phyloP scores from a whole-genome alignment of 2,329 filamentous ascomycete species.

The Chaetomiaceae sp. region DNA sequence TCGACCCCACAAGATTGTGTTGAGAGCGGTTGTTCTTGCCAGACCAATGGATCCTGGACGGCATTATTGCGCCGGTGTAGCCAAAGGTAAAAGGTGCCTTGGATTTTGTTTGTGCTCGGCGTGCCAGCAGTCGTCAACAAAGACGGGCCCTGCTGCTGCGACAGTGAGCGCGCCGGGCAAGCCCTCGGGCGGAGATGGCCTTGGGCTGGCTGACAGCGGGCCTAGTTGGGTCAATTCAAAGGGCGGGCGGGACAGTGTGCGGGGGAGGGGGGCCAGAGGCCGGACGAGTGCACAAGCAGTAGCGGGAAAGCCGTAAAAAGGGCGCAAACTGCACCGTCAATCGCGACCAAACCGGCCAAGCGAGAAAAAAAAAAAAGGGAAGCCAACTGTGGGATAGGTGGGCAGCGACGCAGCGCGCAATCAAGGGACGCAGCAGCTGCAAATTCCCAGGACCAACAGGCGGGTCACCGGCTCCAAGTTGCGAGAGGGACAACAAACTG shows the following conservation, averaged over 20 bases:
- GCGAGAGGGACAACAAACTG: slow-evolving; percentile 5
- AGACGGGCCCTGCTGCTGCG: no score
- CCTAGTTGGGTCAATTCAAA: not conserved
- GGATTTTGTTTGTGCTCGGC: no score
- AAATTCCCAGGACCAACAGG: slow-evolving; percentile 4
- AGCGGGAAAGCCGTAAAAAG: not conserved
- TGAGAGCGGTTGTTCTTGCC: slow-evolving; percentile 55
- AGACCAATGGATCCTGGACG: slow-evolving; percentile 46
- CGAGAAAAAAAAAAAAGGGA: not conserved
- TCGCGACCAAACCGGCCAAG: slow-evolving; percentile 11
- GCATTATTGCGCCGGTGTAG: slow-evolving; percentile 39
- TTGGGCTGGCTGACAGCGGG: not conserved
- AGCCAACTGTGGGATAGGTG: not conserved
- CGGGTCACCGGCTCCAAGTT: slow-evolving; percentile 5
- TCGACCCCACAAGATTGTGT: slow-evolving; percentile 48
- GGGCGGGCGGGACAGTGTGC: not conserved
- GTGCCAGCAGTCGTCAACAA: no score
- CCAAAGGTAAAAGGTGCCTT: no score
- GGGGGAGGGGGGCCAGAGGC: not conserved
- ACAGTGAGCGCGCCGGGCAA: not conserved
- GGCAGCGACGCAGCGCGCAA: slow-evolving; percentile 4
- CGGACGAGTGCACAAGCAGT: not conserved
- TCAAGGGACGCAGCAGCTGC: not conserved
- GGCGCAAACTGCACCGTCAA: slow-evolving; percentile 11
- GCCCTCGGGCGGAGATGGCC: no score